phyloP scores from a whole-genome alignment of 257 asterid species.

The Scutellaria barbata region DNA sequence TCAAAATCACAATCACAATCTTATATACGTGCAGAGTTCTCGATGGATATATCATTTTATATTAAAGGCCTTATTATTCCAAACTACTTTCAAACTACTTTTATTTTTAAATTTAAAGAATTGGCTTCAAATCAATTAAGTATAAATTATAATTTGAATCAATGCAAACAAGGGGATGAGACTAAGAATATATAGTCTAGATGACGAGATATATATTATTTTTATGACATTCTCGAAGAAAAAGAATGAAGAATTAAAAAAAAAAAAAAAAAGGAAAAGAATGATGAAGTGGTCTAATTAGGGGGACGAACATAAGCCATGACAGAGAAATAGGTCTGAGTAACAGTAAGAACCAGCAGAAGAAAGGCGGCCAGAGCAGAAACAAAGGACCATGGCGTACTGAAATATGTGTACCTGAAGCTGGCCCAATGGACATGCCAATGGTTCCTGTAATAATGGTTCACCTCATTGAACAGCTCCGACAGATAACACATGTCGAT shows the following conservation, averaged over 20 bases:
- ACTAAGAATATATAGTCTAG: too few species aligned
- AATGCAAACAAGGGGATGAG: too few species aligned
- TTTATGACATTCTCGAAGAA: too few species aligned
- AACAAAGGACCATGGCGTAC: conserved; percentile 85
- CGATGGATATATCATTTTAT: too few species aligned
- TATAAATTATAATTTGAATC: too few species aligned
- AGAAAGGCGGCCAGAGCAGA: conserved; percentile 80
- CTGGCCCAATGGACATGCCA: conserved; percentile 86
- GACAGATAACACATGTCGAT: conserved; percentile 61
- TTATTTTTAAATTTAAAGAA: too few species aligned
- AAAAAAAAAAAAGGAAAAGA: not conserved
- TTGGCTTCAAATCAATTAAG: too few species aligned
- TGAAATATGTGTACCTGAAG: conserved; percentile 77
- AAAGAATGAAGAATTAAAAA: not conserved
- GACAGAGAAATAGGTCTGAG: conserved; percentile 65
- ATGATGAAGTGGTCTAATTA: not conserved
- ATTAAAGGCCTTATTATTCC: too few species aligned
- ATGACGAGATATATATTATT: too few species aligned
- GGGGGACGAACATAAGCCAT: conserved; percentile 47
- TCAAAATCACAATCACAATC: too few species aligned
- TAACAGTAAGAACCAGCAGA: conserved; percentile 62
- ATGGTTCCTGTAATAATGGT: conserved; percentile 56
- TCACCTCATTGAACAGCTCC: conserved; percentile 63
- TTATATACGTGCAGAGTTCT: too few species aligned
- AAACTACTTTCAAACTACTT: too few species aligned